A percentile compares a stretch with the other conserved stretches of the same genome.
phyloP scores from a whole-genome alignment of 495 filamentous ascomycete genomes.

The Opeltia flavorubescens region DNA sequence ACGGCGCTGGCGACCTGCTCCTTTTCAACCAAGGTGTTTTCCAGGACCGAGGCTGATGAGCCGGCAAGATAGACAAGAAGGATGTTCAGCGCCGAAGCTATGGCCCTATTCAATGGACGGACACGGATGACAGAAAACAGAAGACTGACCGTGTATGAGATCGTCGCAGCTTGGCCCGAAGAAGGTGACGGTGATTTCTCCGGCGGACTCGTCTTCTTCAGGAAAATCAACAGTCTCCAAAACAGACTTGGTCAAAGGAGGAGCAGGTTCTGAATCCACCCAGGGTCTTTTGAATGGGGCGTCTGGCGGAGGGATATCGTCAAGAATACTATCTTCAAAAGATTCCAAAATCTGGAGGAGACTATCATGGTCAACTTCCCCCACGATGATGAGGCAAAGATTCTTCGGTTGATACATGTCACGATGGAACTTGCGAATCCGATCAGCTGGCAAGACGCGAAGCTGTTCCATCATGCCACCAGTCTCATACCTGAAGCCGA shows the following conservation, averaged over 20 bases:
- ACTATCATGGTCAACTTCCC: conserved; percentile 72
- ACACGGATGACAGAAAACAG: neutral
- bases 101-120: conserved; percentile 13
- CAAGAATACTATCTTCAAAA: conserved; percentile 77
- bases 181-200: conserved; percentile 71
- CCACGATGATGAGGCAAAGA: conserved; percentile 75
- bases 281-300: conserved; percentile 79
- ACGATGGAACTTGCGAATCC: conserved; percentile 82
- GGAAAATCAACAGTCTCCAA: conserved; percentile 79
- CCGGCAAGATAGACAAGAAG: conserved; percentile 74
- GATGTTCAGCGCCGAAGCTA: conserved; percentile 57
- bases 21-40: conserved; percentile 85
- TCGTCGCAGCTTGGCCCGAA: conserved; percentile 72
- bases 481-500: conserved; percentile 93
- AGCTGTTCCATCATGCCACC: conserved; percentile 92
- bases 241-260: conserved; percentile 50
- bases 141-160: conserved; percentile 32
- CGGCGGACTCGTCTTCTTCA: conserved; percentile 87
- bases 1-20: conserved; percentile 82
- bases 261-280: conserved; percentile 70
- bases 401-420: conserved; percentile 99
- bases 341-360: conserved; percentile 67
- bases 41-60: conserved; percentile 81
- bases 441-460: conserved; percentile 68
- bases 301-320: conserved; percentile 59